Evolutionary conservation across 2,329 filamentous ascomycete genomes (phyloP).

Genomic region (Aspergillus tubingensis): DNA sequence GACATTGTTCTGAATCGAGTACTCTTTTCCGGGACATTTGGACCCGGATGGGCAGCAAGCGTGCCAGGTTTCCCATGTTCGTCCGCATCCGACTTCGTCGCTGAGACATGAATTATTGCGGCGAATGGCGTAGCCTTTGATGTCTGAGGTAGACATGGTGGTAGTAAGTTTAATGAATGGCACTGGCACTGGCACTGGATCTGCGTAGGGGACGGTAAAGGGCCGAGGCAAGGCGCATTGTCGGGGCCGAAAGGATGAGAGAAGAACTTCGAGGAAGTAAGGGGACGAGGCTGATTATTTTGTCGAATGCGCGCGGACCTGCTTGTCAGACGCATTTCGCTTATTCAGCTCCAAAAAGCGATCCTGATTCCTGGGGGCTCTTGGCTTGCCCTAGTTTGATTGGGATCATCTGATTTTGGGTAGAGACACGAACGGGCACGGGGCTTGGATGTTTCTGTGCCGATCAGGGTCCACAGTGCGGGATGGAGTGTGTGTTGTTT

Average conservation of each 20-base stretch:
- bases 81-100: slow-evolving; percentile 5
- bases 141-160: neutral
- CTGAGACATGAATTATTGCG: slow-evolving; percentile 5
- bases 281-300: neutral
- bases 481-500: too few species aligned
- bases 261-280: neutral
- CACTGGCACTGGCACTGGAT: too few species aligned
- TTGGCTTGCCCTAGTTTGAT: neutral
- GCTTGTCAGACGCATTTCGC: neutral
- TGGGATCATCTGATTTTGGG: neutral
- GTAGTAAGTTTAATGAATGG: neutral
- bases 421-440: neutral
- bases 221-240: neutral
- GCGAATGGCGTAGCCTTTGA: slow-evolving; percentile 3
- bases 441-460: neutral
- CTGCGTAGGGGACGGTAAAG: too few species aligned
- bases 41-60: slow-evolving; percentile 4
- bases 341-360: neutral
- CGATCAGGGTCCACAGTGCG: neutral
- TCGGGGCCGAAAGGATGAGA: neutral
- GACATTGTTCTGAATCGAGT: slow-evolving; percentile 1
- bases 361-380: neutral
- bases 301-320: neutral
- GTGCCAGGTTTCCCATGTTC: slow-evolving; percentile 1
- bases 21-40: neutral